Evolutionary conservation across 768 basidiomycete genomes (phyloP).

Genomic region (Termitomyces sp.): DNA sequence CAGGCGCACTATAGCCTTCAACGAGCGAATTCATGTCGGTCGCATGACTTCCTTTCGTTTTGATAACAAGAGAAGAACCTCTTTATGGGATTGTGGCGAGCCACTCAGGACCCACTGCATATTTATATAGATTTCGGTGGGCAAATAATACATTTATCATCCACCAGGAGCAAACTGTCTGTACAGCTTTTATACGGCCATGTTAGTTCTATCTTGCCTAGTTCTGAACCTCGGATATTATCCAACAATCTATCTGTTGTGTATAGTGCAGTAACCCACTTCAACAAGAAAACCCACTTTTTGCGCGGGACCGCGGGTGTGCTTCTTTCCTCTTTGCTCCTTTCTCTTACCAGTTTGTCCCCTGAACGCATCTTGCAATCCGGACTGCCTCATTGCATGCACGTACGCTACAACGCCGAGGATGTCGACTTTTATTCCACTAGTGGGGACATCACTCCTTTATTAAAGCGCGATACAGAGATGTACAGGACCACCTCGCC

Average conservation of each 20-base stretch:
- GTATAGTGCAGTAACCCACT: neutral
- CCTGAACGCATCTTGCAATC: constrained; percentile 4
- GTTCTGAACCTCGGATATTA: constrained; percentile 1
- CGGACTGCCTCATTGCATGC: constrained; percentile 6
- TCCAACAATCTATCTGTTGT: neutral
- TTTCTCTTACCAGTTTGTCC: neutral
- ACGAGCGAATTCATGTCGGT: neutral
- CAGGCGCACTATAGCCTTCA: neutral
- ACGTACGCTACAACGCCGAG: constrained; percentile 8
- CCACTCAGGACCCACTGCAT: neutral
- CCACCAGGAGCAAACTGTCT: neutral
- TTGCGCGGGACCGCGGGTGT: constrained; percentile 7
- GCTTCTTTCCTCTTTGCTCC: neutral
- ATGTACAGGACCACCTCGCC: neutral
- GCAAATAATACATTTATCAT: neutral
- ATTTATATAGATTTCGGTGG: neutral
- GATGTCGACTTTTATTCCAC: constrained; percentile 1
- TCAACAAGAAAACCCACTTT: neutral
- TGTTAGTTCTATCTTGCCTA: neutral
- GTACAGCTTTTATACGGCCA: neutral
- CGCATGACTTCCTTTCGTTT: neutral
- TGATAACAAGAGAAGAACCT: neutral
- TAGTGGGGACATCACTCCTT: neutral
- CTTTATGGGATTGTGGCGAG: neutral
- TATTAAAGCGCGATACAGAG: constrained; percentile 3